Percentiles rank a stretch among this genome's conserved stretches.
These are phyloP conservation scores for Danielia oregonensis DNA, from an alignment of 805 yeast genomes.

Conservation along the genomic window DNA sequence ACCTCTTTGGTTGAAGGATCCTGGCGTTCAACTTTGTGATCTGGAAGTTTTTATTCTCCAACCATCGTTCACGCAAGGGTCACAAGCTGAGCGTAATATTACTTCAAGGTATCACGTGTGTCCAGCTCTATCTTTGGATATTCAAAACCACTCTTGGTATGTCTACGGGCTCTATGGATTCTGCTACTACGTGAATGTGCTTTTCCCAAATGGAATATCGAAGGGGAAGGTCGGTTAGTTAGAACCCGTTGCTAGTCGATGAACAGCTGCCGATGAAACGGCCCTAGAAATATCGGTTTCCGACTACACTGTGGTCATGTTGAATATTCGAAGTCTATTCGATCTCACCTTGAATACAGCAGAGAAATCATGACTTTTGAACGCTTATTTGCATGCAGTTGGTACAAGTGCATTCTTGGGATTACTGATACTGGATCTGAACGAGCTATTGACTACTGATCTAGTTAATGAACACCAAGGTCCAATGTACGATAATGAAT, in stretches of 20 bases:
- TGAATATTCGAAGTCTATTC: conserved; percentile 13
- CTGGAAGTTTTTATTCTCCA: too few relatives aligned
- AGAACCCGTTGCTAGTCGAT: conserved; percentile 6
- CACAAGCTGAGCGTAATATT: too few relatives aligned
- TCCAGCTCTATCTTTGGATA: not conserved
- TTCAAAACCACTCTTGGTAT: conserved; percentile 24
- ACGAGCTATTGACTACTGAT: not conserved
- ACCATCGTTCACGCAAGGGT: too few relatives aligned
- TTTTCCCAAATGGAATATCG: conserved; percentile 46
- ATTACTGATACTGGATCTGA: not conserved
- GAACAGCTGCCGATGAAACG: conserved; percentile 22
- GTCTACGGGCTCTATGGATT: conserved; percentile 25
- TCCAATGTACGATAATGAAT: too few relatives aligned
- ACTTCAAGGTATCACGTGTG: conserved; percentile 24
- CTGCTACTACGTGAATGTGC: conserved; percentile 35
- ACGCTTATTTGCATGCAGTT: too few relatives aligned
- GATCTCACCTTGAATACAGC: conserved; percentile 12
- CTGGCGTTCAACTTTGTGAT: too few relatives aligned
- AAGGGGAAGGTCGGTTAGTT: conserved; percentile 28
- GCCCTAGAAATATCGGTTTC: conserved; percentile 35
- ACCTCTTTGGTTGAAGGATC: too few relatives aligned
- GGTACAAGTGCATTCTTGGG: not conserved
- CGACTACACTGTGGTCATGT: conserved; percentile 14
- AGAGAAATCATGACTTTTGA: conserved; percentile 9
- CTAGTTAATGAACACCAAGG: conserved; percentile 5